Conservation (phyloP, 2,329 filamentous ascomycete genomes). For the Neurospora crassa region DNA sequence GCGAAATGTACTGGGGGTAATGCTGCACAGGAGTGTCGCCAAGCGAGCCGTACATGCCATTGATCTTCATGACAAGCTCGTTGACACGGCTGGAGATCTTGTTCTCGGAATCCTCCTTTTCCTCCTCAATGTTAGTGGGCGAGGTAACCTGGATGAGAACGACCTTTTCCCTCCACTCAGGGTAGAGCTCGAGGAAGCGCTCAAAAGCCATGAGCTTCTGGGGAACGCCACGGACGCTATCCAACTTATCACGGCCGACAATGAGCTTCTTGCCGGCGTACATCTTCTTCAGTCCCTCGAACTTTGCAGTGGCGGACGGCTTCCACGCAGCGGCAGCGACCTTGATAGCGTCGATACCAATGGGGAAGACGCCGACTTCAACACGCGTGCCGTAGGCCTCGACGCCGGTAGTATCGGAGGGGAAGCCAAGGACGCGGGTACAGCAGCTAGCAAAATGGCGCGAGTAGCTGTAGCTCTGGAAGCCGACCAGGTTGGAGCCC, state of each 20-base stretch:
- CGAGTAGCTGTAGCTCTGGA: constrained; percentile 93
- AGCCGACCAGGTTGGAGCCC: constrained; percentile 86
- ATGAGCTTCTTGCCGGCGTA: constrained; percentile 92
- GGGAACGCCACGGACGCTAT: constrained; percentile 86
- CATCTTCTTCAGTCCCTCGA: constrained; percentile 61
- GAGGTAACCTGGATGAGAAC: constrained; percentile 94
- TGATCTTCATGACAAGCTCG: constrained; percentile 83
- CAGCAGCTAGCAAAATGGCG: constrained; percentile 93
- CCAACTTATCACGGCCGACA: constrained; percentile 85
- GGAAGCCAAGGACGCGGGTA: constrained; percentile 82
- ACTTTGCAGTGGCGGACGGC: constrained; percentile 59
- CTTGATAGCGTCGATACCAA: constrained; percentile 81
- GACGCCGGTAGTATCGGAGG: constrained; percentile 74
- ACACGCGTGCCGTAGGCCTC: constrained; percentile 85
- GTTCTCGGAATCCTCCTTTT: constrained; percentile 65
- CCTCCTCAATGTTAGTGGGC: constrained; percentile 70
- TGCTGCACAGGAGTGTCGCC: constrained; percentile 88
- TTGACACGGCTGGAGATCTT: constrained; percentile 85
- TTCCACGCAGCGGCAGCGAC: constrained; percentile 69
- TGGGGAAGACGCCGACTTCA: constrained; percentile 86
- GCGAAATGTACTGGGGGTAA: constrained; percentile 84
- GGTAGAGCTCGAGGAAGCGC: constrained; percentile 79
- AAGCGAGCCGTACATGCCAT: constrained; percentile 79
- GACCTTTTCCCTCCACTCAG: constrained; percentile 85
- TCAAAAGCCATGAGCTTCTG: constrained; percentile 95